Base-by-base conservation (phyloP, 176 grass and related monocot genomes). In the Zoysia japonica region DNA sequence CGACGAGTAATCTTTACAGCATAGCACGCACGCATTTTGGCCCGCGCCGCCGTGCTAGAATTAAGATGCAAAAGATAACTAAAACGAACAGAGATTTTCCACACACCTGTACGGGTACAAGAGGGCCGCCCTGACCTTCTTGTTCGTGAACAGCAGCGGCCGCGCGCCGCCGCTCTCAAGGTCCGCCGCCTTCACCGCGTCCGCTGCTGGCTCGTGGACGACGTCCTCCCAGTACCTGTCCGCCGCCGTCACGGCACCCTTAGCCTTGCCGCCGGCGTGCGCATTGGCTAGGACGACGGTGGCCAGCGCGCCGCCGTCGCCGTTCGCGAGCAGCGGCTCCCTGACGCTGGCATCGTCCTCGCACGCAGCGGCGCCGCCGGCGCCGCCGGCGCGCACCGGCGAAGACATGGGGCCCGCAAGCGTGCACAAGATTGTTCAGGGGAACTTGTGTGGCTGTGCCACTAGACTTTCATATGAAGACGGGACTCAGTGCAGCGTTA, bases 151-250 rank as follows among this genome's bases (percentile, higher is more conserved):
- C 64, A 81, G 54, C 28, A 80, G 47, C 17, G 47, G 78, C 54
- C 71, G 64, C 51, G 7, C 42, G 77, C 75, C 13, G 75, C 77
- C 63, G 38, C 46, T 68, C 56, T 80, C 84, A n/a, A 80, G 61
- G 52, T 86, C 84, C 1, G 36, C 67, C 4, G 19, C 11, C 16
- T 3, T 15, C 14, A 1, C 2, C 1, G 20, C 38, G n/a, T 28
- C 50, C 16, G 28, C 28, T 28, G 28, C 28, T 28, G 37, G 52
- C n/a, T 53, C 44, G 37, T 51, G n/a, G 54, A 75, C 17, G 17
- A 15, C 56, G 14, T 81, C 65, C 47, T 52, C 65, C 85, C 78
- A 82, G 78, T 76, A 76, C 65, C n/a, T 50, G n/a, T 80, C 62
- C 77, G 80, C 68, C 3, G 43, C 50, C 15, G 67, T 16, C 80